A percentile compares a stretch with the other conserved stretches of the same genome.
Evolutionary conservation across 2,329 filamentous ascomycete species (phyloP).

Genomic region (Cordyceps pruinosa): DNA sequence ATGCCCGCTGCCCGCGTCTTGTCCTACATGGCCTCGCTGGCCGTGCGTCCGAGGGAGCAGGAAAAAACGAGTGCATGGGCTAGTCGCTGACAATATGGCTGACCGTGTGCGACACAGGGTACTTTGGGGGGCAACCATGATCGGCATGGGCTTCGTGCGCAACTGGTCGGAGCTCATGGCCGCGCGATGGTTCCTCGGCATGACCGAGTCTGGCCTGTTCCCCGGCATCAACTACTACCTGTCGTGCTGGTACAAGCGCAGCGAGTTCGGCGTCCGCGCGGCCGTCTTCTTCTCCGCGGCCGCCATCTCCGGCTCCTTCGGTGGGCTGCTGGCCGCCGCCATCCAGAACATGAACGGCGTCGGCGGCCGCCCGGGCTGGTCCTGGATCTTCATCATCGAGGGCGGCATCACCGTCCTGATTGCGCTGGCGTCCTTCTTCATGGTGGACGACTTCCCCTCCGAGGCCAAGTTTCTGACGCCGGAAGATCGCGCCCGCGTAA

Average conservation of each 20-base stretch:
- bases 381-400: constrained; percentile 63
- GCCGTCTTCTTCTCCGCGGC: constrained; percentile 82
- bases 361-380: constrained; percentile 50
- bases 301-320: constrained; percentile 71
- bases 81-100: too few species aligned
- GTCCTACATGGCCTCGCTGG: background rate
- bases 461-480: constrained; percentile 65
- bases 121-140: constrained; percentile 62
- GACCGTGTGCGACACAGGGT: constrained; percentile 35
- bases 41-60: background rate
- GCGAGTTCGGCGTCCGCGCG: constrained; percentile 72
- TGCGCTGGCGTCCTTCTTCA: constrained; percentile 64
- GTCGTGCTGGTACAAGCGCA: constrained; percentile 75
- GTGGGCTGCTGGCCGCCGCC: constrained; percentile 64
- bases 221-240: constrained; percentile 75
- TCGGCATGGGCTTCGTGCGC: constrained; percentile 59
- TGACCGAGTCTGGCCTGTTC: constrained; percentile 69
- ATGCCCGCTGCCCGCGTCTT: background rate
- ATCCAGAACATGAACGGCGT: constrained; percentile 65
- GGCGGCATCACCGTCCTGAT: constrained; percentile 64
- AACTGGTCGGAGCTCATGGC: constrained; percentile 60
- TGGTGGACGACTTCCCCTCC: constrained; percentile 77
- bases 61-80: too few species aligned
- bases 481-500: constrained; percentile 62
- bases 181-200: constrained; percentile 63